Conservation (phyloP, 108 stramenopile genomes). For the Nannochloropsis salina region DNA sequence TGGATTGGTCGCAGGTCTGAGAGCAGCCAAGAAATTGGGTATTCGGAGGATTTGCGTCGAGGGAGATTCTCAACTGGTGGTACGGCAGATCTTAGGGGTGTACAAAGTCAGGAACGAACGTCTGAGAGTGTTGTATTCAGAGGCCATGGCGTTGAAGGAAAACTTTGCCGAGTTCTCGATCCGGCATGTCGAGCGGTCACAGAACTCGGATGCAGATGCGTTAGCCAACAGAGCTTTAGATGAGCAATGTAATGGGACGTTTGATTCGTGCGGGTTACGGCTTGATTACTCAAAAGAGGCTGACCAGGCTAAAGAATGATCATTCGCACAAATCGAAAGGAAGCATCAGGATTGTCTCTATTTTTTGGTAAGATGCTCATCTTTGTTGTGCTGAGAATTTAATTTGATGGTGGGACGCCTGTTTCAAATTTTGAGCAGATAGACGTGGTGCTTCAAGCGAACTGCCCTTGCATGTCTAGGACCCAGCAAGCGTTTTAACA, state of each 20-base stretch:
- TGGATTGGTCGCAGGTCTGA: conserved; percentile 37
- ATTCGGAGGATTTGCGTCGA: conserved; percentile 25
- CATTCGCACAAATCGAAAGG: too few relatives aligned
- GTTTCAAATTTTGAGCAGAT: too few relatives aligned
- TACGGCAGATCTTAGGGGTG: conserved; percentile 37
- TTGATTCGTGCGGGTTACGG: not conserved
- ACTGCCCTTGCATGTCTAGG: too few relatives aligned
- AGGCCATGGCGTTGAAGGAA: not conserved
- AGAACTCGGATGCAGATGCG: not conserved
- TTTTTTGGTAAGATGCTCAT: too few relatives aligned
- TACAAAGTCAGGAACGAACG: conserved; percentile 28
- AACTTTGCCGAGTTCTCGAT: not conserved
- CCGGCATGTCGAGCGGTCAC: not conserved
- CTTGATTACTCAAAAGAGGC: not conserved
- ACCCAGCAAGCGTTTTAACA: too few relatives aligned
- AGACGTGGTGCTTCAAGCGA: too few relatives aligned
- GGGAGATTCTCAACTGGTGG: conserved; percentile 43
- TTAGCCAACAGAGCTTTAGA: not conserved
- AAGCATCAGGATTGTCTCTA: too few relatives aligned
- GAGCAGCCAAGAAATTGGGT: conserved; percentile 26
- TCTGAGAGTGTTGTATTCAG: conserved; percentile 2
- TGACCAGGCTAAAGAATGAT: too few relatives aligned
- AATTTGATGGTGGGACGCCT: too few relatives aligned
- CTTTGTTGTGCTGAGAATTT: too few relatives aligned
- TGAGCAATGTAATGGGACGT: not conserved